phyloP scores from a whole-genome alignment of 352 stramenopile species.

The Globisporangium splendens region DNA sequence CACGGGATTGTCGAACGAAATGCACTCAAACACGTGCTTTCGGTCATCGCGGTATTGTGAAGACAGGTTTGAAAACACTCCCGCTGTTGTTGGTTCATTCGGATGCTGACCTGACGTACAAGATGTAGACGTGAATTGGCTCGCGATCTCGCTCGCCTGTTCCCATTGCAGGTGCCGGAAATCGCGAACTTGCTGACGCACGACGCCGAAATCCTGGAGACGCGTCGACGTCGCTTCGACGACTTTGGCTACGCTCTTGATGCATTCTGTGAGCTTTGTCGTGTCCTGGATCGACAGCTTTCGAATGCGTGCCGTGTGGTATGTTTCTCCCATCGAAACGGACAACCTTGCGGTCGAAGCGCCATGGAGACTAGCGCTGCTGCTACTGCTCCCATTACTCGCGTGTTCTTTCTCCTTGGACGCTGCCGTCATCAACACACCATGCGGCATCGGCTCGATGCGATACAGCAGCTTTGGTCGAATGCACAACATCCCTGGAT shows the following conservation, averaged over 20 bases:
- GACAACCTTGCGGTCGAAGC: slow-evolving; percentile 7
- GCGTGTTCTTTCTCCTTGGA: slow-evolving; percentile 4
- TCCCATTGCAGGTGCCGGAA: slow-evolving; percentile 50
- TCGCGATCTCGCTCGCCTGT: slow-evolving; percentile 39
- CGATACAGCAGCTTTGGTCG: slow-evolving; percentile 38
- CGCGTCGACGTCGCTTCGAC: slow-evolving; percentile 28
- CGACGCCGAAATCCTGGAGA: slow-evolving; percentile 28
- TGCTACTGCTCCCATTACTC: too few species aligned
- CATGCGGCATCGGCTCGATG: slow-evolving; percentile 38
- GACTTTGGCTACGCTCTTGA: slow-evolving; percentile 30
- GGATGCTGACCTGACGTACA: slow-evolving; percentile 1
- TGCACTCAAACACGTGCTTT: slow-evolving; percentile 52
- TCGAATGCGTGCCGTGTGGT: slow-evolving; percentile 35
- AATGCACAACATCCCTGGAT: slow-evolving; percentile 2
- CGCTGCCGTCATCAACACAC: slow-evolving; percentile 22
- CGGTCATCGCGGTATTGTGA: slow-evolving; percentile 27
- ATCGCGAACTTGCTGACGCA: slow-evolving; percentile 27
- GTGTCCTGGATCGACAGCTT: slow-evolving; percentile 26
- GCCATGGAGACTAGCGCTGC: background rate
- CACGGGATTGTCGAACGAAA: slow-evolving; percentile 50
- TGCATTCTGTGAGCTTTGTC: slow-evolving; percentile 25
- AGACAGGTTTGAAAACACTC: background rate
- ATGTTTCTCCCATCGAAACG: slow-evolving; percentile 32
- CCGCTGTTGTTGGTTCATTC: background rate
- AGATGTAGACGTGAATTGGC: slow-evolving; percentile 23